Percentiles rank a stretch among this genome's conserved stretches.
phyloP scores from a whole-genome alignment of 768 basidiomycete genomes.

The Dentipellis fragilis region DNA sequence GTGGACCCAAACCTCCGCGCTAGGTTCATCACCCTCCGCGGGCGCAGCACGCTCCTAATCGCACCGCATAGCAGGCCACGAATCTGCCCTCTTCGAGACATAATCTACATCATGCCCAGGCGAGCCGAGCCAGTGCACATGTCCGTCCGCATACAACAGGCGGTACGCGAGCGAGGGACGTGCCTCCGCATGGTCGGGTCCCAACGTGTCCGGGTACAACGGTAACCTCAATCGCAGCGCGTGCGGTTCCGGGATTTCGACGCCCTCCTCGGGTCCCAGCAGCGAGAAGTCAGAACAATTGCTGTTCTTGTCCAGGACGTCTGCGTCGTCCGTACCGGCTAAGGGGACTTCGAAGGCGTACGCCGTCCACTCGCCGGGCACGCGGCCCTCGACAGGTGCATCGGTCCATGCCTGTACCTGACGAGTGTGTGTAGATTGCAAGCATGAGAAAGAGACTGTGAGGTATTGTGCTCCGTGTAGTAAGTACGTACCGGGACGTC shows the following conservation, averaged over 20 bases:
- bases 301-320: background rate
- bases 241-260: slow-evolving; percentile 10
- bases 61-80: slow-evolving; percentile 15
- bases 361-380: slow-evolving; percentile 10
- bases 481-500: no score
- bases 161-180: slow-evolving; percentile 32
- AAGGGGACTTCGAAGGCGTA: slow-evolving; percentile 10
- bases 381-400: slow-evolving; percentile 9
- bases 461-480: no score
- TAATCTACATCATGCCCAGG: slow-evolving; percentile 34
- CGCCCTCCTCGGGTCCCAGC: background rate
- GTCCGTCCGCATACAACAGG: slow-evolving; percentile 32
- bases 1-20: background rate
- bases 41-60: slow-evolving; percentile 14
- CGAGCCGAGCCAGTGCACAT: slow-evolving; percentile 36
- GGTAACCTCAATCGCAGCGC: slow-evolving; percentile 5
- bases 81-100: slow-evolving; percentile 21
- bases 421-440: no score
- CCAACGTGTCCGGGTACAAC: background rate
- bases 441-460: no score
- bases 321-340: background rate
- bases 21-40: slow-evolving; percentile 15
- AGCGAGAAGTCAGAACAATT: background rate
- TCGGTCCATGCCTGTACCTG: slow-evolving; percentile 16
- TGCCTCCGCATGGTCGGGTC: slow-evolving; percentile 4